Conservation (phyloP, 768 basidiomycete species). For the Chalciporus piperatus region DNA sequence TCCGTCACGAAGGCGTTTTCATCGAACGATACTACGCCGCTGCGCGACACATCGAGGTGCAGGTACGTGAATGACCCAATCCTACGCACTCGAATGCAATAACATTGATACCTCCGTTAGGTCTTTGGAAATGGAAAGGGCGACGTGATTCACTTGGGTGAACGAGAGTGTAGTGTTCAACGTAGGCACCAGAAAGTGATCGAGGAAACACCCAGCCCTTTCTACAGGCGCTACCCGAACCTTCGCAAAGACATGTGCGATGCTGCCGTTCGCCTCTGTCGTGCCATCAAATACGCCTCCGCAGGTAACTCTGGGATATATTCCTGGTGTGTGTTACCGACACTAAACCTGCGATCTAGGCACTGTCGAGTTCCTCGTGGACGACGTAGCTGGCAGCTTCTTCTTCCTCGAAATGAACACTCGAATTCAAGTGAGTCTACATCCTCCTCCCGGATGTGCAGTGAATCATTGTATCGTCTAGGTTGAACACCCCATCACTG, state of each 20-base stretch:
- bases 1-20: slow-evolving; percentile 51
- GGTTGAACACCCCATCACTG: slow-evolving; percentile 70
- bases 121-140: slow-evolving; percentile 66
- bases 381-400: slow-evolving; percentile 49
- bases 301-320: slow-evolving; percentile 39
- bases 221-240: slow-evolving; percentile 43
- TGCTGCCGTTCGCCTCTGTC: slow-evolving; percentile 51
- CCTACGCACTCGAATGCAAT: background rate
- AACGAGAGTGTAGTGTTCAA: slow-evolving; percentile 70
- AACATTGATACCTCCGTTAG: slow-evolving; percentile 29
- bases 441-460: background rate
- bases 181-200: slow-evolving; percentile 71
- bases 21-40: slow-evolving; percentile 56
- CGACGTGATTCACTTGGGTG: slow-evolving; percentile 60
- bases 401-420: slow-evolving; percentile 77
- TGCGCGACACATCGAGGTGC: slow-evolving; percentile 65
- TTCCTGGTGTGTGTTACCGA: background rate
- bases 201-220: slow-evolving; percentile 67
- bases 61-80: slow-evolving; percentile 34
- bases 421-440: slow-evolving; percentile 48
- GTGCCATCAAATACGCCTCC: slow-evolving; percentile 52
- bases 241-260: slow-evolving; percentile 46
- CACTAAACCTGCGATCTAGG: slow-evolving; percentile 33
- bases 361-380: slow-evolving; percentile 67
- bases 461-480: slow-evolving; percentile 19